Evolutionary conservation across 306 rosid species (phyloP), one percentile per base, ranked within the genome.

Genomic region (Castanea sativa): DNA sequence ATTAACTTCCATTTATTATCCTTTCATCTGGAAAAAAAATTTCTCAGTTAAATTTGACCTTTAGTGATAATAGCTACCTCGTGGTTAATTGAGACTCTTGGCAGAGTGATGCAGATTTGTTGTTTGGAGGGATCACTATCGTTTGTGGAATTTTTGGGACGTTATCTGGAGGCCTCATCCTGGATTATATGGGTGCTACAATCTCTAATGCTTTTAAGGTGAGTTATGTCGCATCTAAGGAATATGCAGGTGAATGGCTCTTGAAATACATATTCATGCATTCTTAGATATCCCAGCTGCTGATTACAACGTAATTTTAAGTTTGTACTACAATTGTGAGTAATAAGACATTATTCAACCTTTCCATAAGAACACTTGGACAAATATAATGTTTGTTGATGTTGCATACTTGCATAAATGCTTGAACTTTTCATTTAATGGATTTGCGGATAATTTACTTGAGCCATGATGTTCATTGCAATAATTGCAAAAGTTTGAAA

Each of bases 201-300:
- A 89, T 95, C 82, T 65, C 97, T 60, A 95, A 95, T 27, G 87
- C 96, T 75, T 95, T 95, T 83, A 92, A 91, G 97, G 99, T 94
- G 79, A 49, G 85, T 64, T 84, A 53, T 59, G 69, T 75, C 75
- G 61, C 73, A 32, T 80, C 69, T 81, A 20, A 63, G 29, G 79
- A 35, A 27, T 19, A 20, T 65, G 18, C 38, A 67, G 76, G 33
- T 35, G 33, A 55, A 16, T 60, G 64, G 38, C 73, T 32, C 15
- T 63, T 45, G 16, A 51, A 63, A 9, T 12, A 25, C 61, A 76
- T 43, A 35, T 1, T 77, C 19, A 25, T 38, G 9, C 12, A 13
- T 25, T 29, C 43, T 29, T 53, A 23, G 25, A 52, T 20, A n/a
- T 29, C 57, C n/a, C 19, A 53, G 63, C 29, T 4, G 13, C 59